Percentiles rank a stretch among this genome's conserved stretches.
Conservation (phyloP, 305 asterid genomes). For the Lippia alba region DNA sequence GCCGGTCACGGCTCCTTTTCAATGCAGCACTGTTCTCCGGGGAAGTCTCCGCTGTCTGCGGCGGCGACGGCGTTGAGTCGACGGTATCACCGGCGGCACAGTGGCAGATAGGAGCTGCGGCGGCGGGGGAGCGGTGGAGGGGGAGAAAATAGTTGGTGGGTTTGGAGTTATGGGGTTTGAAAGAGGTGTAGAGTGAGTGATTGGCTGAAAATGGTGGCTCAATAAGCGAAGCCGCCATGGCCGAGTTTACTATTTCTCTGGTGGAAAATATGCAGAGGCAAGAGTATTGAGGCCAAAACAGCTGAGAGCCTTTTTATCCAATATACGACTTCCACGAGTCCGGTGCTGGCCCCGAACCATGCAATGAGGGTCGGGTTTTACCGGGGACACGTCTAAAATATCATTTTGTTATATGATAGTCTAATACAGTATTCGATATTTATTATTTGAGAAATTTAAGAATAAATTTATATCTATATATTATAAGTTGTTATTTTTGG, state of each 20-base stretch:
- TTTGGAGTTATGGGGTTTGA: slow-evolving; percentile 36
- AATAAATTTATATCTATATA: no score
- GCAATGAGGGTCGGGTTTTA: no score
- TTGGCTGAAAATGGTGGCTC: slow-evolving; percentile 49
- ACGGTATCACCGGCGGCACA: slow-evolving; percentile 43
- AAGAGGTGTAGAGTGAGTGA: slow-evolving; percentile 30
- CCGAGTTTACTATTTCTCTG: slow-evolving; percentile 28
- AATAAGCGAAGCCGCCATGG: slow-evolving; percentile 46
- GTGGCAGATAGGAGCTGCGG: slow-evolving; percentile 36
- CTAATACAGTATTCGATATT: no score
- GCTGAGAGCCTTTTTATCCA: slow-evolving; percentile 29
- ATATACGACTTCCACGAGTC: slow-evolving; percentile 36
- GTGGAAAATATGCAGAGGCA: not conserved
- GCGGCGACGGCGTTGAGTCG: slow-evolving; percentile 34
- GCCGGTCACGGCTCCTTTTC: slow-evolving; percentile 59
- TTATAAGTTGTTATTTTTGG: no score
- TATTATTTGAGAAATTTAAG: no score
- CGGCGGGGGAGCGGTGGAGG: slow-evolving; percentile 35
- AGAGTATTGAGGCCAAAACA: not conserved
- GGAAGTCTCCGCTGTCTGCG: slow-evolving; percentile 32
- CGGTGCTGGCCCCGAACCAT: not conserved
- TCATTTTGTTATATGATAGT: no score
- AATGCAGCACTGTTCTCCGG: slow-evolving; percentile 32
- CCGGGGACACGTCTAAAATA: no score
- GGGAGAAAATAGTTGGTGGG: slow-evolving; percentile 32